Conservation (phyloP, 1,284 basidiomycete genomes). For the Marasmius fiardii region DNA sequence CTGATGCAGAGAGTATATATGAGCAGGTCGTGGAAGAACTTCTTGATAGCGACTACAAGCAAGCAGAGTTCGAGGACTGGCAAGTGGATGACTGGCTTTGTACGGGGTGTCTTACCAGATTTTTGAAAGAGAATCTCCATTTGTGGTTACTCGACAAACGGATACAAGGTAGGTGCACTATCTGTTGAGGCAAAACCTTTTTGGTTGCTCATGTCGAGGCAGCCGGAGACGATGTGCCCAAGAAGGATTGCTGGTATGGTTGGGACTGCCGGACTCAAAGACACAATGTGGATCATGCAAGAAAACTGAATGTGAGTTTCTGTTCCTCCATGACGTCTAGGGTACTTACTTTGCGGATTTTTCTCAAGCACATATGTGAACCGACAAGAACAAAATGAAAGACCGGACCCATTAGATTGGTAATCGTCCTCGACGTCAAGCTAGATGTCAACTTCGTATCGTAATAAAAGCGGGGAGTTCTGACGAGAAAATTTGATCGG, state of each 20-base stretch:
- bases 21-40: constrained; percentile 21
- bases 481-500: too few species aligned
- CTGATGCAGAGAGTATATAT: neutral
- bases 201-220: neutral
- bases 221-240: constrained; percentile 7
- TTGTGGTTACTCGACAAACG: constrained; percentile 10
- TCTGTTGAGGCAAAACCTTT: neutral
- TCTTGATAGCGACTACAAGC: constrained; percentile 19
- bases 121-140: constrained; percentile 23
- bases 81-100: constrained; percentile 31
- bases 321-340: neutral
- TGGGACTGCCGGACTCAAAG: constrained; percentile 28
- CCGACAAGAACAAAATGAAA: too few species aligned
- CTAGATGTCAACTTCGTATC: too few species aligned
- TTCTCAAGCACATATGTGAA: too few species aligned
- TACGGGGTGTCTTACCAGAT: constrained; percentile 22
- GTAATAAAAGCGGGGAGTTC: too few species aligned
- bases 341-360: neutral
- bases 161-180: constrained; percentile 7
- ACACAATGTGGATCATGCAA: constrained; percentile 22
- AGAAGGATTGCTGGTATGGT: constrained; percentile 22
- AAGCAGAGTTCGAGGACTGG: constrained; percentile 20
- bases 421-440: too few species aligned
- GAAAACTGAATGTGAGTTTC: constrained; percentile 22
- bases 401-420: too few species aligned